Evolutionary conservation across 345 rosid species (phyloP).

Genomic region (Citrus medica): DNA sequence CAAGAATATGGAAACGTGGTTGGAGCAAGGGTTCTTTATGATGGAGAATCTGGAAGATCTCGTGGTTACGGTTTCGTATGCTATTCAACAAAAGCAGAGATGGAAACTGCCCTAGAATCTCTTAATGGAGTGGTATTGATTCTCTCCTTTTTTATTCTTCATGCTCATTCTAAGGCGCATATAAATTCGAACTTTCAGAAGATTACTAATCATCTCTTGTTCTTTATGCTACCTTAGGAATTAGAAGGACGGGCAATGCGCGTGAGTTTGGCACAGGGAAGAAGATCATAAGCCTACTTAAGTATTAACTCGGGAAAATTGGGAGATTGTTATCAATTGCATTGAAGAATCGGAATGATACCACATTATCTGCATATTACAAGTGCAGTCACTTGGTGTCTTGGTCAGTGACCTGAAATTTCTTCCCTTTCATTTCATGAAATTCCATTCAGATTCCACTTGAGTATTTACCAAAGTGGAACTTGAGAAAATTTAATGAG

Average conservation of each 20-base stretch:
- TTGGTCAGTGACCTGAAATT: neutral
- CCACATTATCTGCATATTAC: neutral
- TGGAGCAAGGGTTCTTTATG: constrained; percentile 80
- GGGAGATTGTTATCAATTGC: neutral
- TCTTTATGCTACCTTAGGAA: constrained; percentile 34
- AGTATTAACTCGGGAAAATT: constrained; percentile 1
- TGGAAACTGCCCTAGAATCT: constrained; percentile 75
- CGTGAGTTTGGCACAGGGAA: constrained; percentile 78
- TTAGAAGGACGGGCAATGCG: constrained; percentile 73
- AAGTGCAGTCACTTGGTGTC: neutral
- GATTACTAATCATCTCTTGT: neutral
- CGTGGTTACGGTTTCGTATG: constrained; percentile 82
- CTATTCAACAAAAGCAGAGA: constrained; percentile 57
- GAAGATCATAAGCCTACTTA: constrained; percentile 27
- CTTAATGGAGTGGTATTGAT: constrained; percentile 59
- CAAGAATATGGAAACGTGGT: constrained; percentile 70
- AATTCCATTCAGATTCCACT: neutral
- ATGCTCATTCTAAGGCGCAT: neutral
- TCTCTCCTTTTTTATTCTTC: neutral
- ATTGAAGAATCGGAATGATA: constrained; percentile 2
- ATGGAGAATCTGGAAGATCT: constrained; percentile 86
- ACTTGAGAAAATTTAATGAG: neutral
- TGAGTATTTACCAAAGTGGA: neutral
- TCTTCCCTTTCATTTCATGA: neutral
- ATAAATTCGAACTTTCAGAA: neutral